These are phyloP conservation scores for Cytospora chrysosperma DNA, from an alignment of 2,329 filamentous ascomycete species.

Conservation along the genomic window DNA sequence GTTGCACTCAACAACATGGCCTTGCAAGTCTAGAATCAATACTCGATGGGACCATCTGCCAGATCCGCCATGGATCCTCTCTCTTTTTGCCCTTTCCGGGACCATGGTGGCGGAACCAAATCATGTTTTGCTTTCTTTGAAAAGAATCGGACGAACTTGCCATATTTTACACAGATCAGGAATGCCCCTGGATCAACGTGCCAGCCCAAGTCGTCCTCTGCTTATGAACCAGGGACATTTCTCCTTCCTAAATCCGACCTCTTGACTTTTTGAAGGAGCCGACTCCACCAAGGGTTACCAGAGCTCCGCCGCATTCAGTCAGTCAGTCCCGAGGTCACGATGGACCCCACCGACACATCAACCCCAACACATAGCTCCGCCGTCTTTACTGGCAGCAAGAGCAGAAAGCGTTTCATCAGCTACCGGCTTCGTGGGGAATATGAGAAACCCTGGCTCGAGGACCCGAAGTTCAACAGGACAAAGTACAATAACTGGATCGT, in stretches of 20 bases:
- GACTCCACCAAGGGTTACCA: neutral
- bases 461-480: conserved; percentile 35
- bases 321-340: neutral
- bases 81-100: neutral
- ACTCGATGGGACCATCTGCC: conserved; percentile 5
- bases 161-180: conserved; percentile 2
- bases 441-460: conserved; percentile 41
- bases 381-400: conserved; percentile 17
- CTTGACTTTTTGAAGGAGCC: neutral
- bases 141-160: neutral
- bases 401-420: conserved; percentile 33
- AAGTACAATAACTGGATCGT: conserved; percentile 39
- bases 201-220: neutral
- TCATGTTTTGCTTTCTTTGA: neutral
- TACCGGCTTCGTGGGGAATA: conserved; percentile 36
- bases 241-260: neutral
- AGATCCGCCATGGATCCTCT: neutral
- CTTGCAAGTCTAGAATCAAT: conserved; percentile 12
- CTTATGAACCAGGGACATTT: neutral
- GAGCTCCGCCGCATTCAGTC: neutral
- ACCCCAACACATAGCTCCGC: conserved; percentile 17
- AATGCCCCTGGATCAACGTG: neutral
- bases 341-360: conserved; percentile 15
- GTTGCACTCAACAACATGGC: conserved; percentile 5
- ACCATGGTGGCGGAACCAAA: neutral